Base-by-base conservation (phyloP, 305 asterid species). In the Rubia tinctorum region DNA sequence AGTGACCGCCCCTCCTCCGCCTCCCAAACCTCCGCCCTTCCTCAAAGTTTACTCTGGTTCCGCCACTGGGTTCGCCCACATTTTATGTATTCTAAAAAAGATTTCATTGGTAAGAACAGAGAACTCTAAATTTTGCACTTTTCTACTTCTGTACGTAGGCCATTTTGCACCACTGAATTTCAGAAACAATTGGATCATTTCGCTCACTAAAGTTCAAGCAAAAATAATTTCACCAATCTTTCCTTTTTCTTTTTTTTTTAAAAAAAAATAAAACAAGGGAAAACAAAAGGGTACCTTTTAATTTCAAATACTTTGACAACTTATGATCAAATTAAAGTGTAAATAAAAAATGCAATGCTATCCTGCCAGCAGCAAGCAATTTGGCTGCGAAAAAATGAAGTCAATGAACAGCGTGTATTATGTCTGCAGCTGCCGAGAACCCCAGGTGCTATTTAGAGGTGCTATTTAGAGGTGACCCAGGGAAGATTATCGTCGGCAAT, bases 401-500 rank as follows among this genome's bases (percentile, higher is more conserved):
- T 53, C 56, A 20, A 3, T 25, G 30, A 73, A 60, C 17, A 39
- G 44, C 62, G 34, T 83, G 89, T 70, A 55, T 55, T 7, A 55
- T 86, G 89, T 84, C 73, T 76, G 96, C 44, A 92, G 77, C 80
- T 87, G 96, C 69, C 96, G 78, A 6, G 98, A 91, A 77, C 97
- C 91, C 98, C 99, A 91, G 0, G 96, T 84, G 55, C 81, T 74
- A 61, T 84, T 91, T 5, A 86, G 84, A 12, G 79, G 82, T 12
- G 95, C 81, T 74, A 61, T 84, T 91, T 5, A 86, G 84, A 12
- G 79, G 82, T 12, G 95, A 82, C 39, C 89, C 73, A 4, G 97
- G 99, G 74, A 92, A 85, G 53, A 95, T 92, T 49, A 91, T 71
- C 0, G 99, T 95, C 2, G 99, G 96, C 89, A 92, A 44, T 87